These are phyloP conservation scores for Blastocystis sp. DNA, from an alignment of 352 stramenopile genomes.

Conservation along the genomic window DNA sequence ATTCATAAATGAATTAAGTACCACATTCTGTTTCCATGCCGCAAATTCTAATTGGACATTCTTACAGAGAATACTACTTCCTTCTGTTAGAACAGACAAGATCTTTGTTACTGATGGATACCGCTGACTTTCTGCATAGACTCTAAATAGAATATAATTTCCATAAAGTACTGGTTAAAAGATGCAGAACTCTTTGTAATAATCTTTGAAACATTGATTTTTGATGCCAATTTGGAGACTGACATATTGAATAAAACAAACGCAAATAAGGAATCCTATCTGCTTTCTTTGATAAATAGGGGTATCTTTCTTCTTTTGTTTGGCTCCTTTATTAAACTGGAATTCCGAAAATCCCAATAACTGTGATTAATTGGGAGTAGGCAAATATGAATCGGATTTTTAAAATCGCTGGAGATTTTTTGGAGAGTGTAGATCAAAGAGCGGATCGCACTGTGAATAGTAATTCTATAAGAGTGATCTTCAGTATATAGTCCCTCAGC, in stretches of 20 bases:
- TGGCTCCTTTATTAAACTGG: neutral
- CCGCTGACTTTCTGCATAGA: neutral
- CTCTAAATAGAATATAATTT: neutral
- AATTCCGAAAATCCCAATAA: neutral
- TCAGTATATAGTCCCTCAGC: neutral
- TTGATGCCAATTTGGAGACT: constrained; percentile 10
- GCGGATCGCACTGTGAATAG: constrained; percentile 51
- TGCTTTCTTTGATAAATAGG: neutral
- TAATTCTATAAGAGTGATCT: neutral
- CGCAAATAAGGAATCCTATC: neutral
- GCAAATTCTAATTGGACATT: neutral
- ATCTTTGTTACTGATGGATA: constrained; percentile 30
- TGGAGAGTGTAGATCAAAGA: constrained; percentile 48
- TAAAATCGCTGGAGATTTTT: constrained; percentile 37
- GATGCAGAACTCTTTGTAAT: neutral
- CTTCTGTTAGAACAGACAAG: constrained; percentile 20
- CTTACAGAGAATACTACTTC: neutral
- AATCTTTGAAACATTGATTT: constrained; percentile 36
- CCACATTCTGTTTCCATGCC: neutral
- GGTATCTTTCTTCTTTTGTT: neutral
- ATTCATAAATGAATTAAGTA: constrained; percentile 12
- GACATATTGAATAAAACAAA: neutral
- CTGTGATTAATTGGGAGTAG: neutral
- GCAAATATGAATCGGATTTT: constrained; percentile 49
- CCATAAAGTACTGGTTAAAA: neutral